These are phyloP conservation scores for Notholithocarpus densiflorus DNA, from an alignment of 306 rosid species.

Conservation along the genomic window DNA sequence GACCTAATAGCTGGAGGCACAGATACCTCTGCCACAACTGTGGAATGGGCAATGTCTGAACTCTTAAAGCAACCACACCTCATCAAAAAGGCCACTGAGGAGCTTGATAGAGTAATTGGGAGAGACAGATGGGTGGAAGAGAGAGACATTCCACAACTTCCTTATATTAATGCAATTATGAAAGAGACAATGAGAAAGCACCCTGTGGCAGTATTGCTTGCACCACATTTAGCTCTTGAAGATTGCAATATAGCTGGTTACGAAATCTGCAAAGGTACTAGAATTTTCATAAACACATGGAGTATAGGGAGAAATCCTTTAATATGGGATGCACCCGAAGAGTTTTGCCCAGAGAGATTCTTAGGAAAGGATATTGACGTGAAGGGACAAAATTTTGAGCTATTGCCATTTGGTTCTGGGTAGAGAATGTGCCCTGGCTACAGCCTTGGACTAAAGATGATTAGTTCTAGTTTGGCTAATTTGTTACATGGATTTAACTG, in stretches of 20 bases:
- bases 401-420: conserved; percentile 40
- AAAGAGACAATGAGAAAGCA: conserved; percentile 38
- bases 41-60: conserved; percentile 44
- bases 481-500: conserved; percentile 31
- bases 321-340: conserved; percentile 25
- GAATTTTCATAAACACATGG: conserved; percentile 33
- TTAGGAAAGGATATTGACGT: conserved; percentile 20
- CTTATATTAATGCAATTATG: conserved; percentile 26
- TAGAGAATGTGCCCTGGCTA: conserved; percentile 23
- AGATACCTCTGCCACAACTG: conserved; percentile 29
- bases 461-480: background rate
- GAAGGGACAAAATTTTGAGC: conserved; percentile 31
- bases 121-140: conserved; percentile 34
- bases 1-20: conserved; percentile 43
- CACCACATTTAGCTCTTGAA: conserved; percentile 32
- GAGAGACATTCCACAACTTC: conserved; percentile 29
- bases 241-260: conserved; percentile 26
- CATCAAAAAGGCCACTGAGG: conserved; percentile 20
- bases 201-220: conserved; percentile 24
- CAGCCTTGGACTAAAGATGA: conserved; percentile 10
- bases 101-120: conserved; percentile 35
- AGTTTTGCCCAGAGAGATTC: conserved; percentile 31
- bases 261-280: conserved; percentile 18
- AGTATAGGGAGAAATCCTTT: conserved; percentile 27
- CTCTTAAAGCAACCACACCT: conserved; percentile 32